These are phyloP conservation scores for Colletotrichum lentis DNA, from an alignment of 2,329 filamentous ascomycete genomes.

Conservation along the genomic window DNA sequence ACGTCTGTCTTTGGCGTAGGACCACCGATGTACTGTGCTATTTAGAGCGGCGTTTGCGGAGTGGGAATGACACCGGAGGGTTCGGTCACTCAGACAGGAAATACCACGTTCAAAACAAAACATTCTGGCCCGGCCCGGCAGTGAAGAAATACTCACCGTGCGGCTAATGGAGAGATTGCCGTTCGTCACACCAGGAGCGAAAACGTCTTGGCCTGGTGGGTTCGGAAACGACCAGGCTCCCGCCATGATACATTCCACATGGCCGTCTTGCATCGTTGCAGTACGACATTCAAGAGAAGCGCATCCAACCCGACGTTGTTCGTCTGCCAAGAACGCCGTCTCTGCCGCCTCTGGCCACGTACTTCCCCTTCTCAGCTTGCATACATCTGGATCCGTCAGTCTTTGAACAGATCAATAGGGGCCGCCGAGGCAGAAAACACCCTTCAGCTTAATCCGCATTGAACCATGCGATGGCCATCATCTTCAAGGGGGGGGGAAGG, in stretches of 20 bases:
- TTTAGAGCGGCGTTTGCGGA: conserved; percentile 23
- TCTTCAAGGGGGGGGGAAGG: background rate
- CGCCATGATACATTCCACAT: background rate
- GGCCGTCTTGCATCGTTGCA: background rate
- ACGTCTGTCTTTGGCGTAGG: background rate
- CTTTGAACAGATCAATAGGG: conserved; percentile 12
- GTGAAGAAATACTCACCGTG: background rate
- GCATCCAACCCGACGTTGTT: conserved; percentile 21
- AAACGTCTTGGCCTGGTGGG: background rate
- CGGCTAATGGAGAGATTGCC: background rate
- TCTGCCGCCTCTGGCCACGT: conserved; percentile 1
- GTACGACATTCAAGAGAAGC: conserved; percentile 6
- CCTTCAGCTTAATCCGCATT: conserved; percentile 21
- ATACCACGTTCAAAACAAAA: background rate
- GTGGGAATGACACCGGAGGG: conserved; percentile 13
- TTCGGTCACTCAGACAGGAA: background rate
- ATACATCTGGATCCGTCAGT: background rate
- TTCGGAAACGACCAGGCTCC: background rate
- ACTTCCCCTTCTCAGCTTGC: conserved; percentile 3
- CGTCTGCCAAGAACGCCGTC: conserved; percentile 21
- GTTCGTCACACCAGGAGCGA: too few relatives aligned
- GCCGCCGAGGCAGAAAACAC: background rate
- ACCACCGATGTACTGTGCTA: background rate
- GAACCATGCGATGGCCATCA: background rate
- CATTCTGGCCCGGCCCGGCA: background rate